phyloP scores from a whole-genome alignment of 345 rosid species.

The Lumnitzera littorea region DNA sequence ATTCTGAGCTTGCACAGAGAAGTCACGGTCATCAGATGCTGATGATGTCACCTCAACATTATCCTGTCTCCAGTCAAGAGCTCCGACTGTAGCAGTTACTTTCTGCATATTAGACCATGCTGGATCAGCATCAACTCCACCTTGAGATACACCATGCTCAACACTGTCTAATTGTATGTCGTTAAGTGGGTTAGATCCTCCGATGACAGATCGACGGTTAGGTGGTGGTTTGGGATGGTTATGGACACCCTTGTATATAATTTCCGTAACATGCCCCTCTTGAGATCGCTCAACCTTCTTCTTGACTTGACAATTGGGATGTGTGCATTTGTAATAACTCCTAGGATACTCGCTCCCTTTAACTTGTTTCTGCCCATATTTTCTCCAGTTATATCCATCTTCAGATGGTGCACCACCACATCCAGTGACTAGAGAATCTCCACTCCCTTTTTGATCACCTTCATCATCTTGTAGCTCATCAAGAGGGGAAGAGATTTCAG shows the following conservation, averaged over 20 bases:
- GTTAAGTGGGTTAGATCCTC: slow-evolving; percentile 31
- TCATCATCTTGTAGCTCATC: slow-evolving; percentile 64
- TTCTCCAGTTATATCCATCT: slow-evolving; percentile 95
- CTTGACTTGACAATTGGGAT: slow-evolving; percentile 77
- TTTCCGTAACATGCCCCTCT: slow-evolving; percentile 95
- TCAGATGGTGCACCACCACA: slow-evolving; percentile 56
- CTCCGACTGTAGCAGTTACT: slow-evolving; percentile 22
- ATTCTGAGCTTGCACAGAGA: slow-evolving; percentile 34
- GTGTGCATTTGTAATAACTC: slow-evolving; percentile 96
- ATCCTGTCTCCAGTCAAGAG: slow-evolving; percentile 53
- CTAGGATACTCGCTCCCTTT: slow-evolving; percentile 96
- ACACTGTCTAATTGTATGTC: slow-evolving; percentile 50
- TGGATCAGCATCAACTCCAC: slow-evolving; percentile 38
- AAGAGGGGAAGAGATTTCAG: slow-evolving; percentile 48
- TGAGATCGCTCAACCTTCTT: slow-evolving; percentile 94
- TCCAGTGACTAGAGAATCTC: slow-evolving; percentile 43
- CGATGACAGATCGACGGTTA: slow-evolving; percentile 54
- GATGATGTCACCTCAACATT: slow-evolving; percentile 64
- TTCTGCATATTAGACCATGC: slow-evolving; percentile 42
- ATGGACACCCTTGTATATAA: slow-evolving; percentile 90
- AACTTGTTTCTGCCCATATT: slow-evolving; percentile 93
- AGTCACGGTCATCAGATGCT: slow-evolving; percentile 41
- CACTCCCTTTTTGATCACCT: slow-evolving; percentile 59
- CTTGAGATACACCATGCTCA: slow-evolving; percentile 42
- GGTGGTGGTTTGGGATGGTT: slow-evolving; percentile 75